These are phyloP conservation scores for Syncephalastrum sp. DNA, from an alignment of 371 early-diverging fungal species.

Conservation along the genomic window DNA sequence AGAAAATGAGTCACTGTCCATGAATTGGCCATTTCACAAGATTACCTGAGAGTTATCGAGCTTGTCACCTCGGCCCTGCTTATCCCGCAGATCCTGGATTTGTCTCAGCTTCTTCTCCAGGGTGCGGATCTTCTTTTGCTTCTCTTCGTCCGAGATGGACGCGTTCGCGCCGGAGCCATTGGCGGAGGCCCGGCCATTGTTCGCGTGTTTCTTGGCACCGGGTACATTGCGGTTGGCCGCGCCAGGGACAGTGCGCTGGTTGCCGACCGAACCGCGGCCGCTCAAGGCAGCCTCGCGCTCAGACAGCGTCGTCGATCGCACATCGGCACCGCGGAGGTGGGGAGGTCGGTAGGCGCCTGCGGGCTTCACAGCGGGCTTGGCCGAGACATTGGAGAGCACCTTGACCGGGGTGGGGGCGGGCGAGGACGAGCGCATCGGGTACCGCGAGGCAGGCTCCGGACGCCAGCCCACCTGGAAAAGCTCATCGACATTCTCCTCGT, in stretches of 20 bases:
- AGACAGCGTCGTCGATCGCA: conserved; percentile 47
- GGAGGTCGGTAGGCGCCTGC: conserved; percentile 81
- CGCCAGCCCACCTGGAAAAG: conserved; percentile 85
- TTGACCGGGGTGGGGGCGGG: conserved; percentile 61
- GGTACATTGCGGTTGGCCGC: conserved; percentile 10
- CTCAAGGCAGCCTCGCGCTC: conserved; percentile 35
- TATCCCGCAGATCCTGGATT: conserved; percentile 82
- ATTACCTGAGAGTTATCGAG: conserved; percentile 82
- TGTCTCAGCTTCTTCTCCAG: conserved; percentile 89
- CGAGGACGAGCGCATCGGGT: conserved; percentile 68
- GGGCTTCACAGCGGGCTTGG: conserved; percentile 39
- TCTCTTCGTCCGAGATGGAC: conserved; percentile 39
- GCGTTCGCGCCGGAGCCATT: conserved; percentile 11
- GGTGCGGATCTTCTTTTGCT: conserved; percentile 83
- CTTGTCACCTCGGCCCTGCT: conserved; percentile 72
- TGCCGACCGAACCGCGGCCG: conserved; percentile 23
- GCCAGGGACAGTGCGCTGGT: conserved; percentile 35
- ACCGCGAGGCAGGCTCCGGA: conserved; percentile 61
- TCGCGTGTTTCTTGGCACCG: conserved; percentile 41
- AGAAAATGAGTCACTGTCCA: background rate
- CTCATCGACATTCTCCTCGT: conserved; percentile 75
- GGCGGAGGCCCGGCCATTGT: conserved; percentile 21
- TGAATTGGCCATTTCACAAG: background rate
- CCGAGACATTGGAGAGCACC: conserved; percentile 20
- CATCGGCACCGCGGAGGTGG: conserved; percentile 60